phyloP scores from a whole-genome alignment of 495 filamentous ascomycete genomes.

The Talaromyces borbonicus region DNA sequence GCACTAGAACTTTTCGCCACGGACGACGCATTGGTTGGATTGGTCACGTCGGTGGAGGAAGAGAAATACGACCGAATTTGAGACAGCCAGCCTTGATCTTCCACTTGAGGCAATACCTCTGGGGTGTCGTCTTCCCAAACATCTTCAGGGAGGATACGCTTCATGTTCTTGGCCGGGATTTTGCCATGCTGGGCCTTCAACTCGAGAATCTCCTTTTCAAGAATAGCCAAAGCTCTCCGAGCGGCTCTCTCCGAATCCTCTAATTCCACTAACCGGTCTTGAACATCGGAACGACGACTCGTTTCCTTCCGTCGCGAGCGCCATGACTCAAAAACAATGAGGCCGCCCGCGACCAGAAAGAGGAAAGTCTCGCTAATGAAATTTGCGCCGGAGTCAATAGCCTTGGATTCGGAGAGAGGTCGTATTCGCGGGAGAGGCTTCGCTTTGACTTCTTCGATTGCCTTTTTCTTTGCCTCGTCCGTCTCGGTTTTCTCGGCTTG shows the following conservation, averaged over 20 bases:
- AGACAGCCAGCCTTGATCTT: conserved; percentile 23
- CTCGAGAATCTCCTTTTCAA: conserved; percentile 59
- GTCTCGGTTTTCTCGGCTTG: conserved; percentile 50
- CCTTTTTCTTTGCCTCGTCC: conserved; percentile 40
- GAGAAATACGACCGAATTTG: conserved; percentile 25
- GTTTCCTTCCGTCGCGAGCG: conserved; percentile 67
- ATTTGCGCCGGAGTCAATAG: conserved; percentile 91
- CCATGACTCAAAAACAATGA: conserved; percentile 78
- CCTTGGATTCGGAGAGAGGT: conserved; percentile 81
- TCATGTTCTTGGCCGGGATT: conserved; percentile 13
- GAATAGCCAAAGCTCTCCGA: conserved; percentile 45
- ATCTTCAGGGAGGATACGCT: conserved; percentile 35
- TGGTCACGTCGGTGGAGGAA: conserved; percentile 6
- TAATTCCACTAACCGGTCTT: conserved; percentile 54
- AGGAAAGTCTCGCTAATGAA: conserved; percentile 90
- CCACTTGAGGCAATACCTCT: conserved; percentile 18
- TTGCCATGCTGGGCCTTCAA: conserved; percentile 38
- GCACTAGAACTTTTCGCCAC: too few relatives aligned
- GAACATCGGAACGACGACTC: conserved; percentile 64
- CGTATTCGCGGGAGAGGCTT: conserved; percentile 46
- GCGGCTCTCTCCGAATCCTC: conserved; percentile 52
- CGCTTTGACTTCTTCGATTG: conserved; percentile 35
- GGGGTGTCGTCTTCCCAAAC: conserved; percentile 33
- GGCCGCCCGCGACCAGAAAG: conserved; percentile 62
- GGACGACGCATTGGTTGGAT: too few relatives aligned